Percentiles rank a stretch among this genome's conserved stretches.
These are phyloP conservation scores for Eremochloa ophiuroides DNA, from an alignment of 176 grass and related monocot genomes.

Conservation along the genomic window DNA sequence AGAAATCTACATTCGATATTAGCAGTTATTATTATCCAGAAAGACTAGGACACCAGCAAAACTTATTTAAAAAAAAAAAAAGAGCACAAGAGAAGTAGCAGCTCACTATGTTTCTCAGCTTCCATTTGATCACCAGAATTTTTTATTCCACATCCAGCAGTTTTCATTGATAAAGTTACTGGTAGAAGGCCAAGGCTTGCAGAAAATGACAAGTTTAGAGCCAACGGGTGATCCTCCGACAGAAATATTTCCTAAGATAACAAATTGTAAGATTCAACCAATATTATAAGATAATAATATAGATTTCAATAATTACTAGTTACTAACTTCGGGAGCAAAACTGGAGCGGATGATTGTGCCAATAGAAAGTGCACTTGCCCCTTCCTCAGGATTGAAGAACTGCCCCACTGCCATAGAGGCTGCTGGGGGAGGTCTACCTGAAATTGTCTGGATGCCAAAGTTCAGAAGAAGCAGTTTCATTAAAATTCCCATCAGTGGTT, in stretches of 20 bases:
- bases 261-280: conserved; percentile 19
- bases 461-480: conserved; percentile 32
- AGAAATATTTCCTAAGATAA: conserved; percentile 77
- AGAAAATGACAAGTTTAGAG: conserved; percentile 77
- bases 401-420: conserved; percentile 98
- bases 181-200: conserved; percentile 86
- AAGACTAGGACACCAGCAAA: background rate
- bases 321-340: conserved; percentile 60
- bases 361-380: conserved; percentile 54
- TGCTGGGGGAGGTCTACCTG: conserved; percentile 90
- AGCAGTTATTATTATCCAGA: conserved; percentile 5
- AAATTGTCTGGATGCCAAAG: conserved; percentile 74
- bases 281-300: conserved; percentile 17
- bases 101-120: conserved; percentile 83
- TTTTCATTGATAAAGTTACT: conserved; percentile 61
- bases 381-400: conserved; percentile 88
- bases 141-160: conserved; percentile 91
- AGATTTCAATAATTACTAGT: background rate
- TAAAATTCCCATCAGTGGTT: conserved; percentile 3
- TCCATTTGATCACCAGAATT: conserved; percentile 59
- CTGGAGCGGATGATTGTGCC: conserved; percentile 52
- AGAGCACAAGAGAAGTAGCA: conserved; percentile 16
- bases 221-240: conserved; percentile 73
- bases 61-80: background rate
- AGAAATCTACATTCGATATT: conserved; percentile 3